Percentiles rank a stretch among this genome's conserved stretches.
Evolutionary conservation across 2,329 filamentous ascomycete genomes (phyloP).

Genomic region (Exophiala sideris): DNA sequence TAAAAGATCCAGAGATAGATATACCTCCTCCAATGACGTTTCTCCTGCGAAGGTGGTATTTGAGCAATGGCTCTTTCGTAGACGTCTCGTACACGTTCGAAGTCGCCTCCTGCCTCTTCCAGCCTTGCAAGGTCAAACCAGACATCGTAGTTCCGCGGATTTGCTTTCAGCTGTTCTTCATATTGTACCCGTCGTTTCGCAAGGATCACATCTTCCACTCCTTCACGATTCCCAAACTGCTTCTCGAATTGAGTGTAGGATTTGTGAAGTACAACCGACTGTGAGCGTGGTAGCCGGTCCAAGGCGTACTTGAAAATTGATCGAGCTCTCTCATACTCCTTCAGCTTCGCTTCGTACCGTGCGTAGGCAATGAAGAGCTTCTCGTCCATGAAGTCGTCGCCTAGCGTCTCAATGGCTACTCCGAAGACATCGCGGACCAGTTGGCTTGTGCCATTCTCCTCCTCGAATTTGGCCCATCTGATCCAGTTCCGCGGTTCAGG

Average conservation of each 20-base stretch:
- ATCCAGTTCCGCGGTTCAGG: constrained; percentile 97
- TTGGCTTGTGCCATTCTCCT: constrained; percentile 90
- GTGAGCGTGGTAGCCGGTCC: constrained; percentile 84
- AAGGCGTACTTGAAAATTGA: constrained; percentile 97
- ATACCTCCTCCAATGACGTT: constrained; percentile 94
- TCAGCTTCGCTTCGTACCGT: constrained; percentile 89
- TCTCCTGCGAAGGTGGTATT: constrained; percentile 90
- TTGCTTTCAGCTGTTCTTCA: constrained; percentile 90
- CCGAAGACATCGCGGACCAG: constrained; percentile 90
- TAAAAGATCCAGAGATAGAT: constrained; percentile 99
- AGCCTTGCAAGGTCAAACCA: constrained; percentile 95
- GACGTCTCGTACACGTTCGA: constrained; percentile 80
- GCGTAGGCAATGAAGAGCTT: constrained; percentile 93
- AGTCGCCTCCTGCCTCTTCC: constrained; percentile 80
- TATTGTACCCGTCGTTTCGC: constrained; percentile 90
- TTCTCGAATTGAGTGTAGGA: constrained; percentile 98
- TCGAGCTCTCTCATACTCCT: constrained; percentile 88
- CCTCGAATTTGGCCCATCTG: constrained; percentile 96
- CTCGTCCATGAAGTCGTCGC: constrained; percentile 95
- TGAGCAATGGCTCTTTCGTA: constrained; percentile 96
- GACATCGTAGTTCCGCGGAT: constrained; percentile 91
- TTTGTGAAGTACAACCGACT: constrained; percentile 80
- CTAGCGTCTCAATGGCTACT: constrained; percentile 78
- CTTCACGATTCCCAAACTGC: constrained; percentile 89
- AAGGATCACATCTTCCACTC: constrained; percentile 92